Evolutionary conservation across 164 flowering plant species (phyloP).

Genomic region (Aristolochia contorta): DNA sequence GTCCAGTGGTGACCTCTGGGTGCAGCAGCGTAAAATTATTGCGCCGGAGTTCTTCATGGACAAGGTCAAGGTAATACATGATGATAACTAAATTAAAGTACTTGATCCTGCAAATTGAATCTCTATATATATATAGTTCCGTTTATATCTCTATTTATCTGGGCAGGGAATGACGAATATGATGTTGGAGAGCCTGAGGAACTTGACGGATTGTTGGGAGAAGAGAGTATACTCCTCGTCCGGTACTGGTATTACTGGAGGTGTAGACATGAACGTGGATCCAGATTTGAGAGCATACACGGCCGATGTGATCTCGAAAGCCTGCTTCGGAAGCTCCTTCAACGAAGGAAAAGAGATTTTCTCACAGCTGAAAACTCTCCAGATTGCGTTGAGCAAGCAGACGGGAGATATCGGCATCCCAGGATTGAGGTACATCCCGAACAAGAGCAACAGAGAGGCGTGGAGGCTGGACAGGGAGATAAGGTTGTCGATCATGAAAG

Average conservation of each 20-base stretch:
- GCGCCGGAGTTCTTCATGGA: conserved; percentile 35
- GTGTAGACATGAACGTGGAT: conserved; percentile 26
- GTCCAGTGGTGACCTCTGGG: conserved; percentile 33
- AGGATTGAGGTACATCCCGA: conserved; percentile 2
- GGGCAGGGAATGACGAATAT: conserved; percentile 33
- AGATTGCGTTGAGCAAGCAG: conserved; percentile 11
- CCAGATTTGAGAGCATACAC: conserved; percentile 28
- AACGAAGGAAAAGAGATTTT: conserved; percentile 18
- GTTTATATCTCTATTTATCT: too few relatives aligned
- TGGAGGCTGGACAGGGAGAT: conserved; percentile 53
- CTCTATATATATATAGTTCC: too few relatives aligned
- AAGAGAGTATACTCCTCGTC: conserved; percentile 10
- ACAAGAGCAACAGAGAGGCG: conserved; percentile 20
- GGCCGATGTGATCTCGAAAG: conserved; percentile 24
- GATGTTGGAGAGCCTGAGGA: conserved; percentile 25
- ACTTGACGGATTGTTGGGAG: conserved; percentile 30
- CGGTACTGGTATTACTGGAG: conserved; percentile 25
- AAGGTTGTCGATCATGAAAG: conserved; percentile 36
- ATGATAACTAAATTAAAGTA: too few relatives aligned
- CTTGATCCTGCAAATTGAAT: too few relatives aligned
- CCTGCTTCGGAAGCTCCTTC: conserved; percentile 25
- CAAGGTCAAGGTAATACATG: too few relatives aligned
- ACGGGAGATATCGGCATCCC: conserved; percentile 19
- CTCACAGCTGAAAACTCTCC: conserved; percentile 18
- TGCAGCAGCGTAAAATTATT: conserved; percentile 35